These are phyloP conservation scores for Ceratobasidium sp. DNA, from an alignment of 1,284 basidiomycete genomes.

Conservation along the genomic window DNA sequence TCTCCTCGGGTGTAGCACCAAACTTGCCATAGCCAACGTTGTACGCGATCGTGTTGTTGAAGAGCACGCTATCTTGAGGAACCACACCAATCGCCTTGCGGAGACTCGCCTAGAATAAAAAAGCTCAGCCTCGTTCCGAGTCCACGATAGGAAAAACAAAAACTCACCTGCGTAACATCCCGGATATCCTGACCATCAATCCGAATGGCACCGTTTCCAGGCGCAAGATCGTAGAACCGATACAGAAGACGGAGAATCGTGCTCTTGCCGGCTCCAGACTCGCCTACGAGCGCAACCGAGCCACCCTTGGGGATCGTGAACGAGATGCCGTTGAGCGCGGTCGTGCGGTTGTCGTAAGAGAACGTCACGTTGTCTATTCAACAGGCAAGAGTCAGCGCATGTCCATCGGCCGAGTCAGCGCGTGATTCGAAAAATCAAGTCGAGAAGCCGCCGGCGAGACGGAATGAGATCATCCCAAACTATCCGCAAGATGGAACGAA, in stretches of 20 bases:
- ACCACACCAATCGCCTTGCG: conserved; percentile 85
- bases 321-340: conserved; percentile 80
- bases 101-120: conserved; percentile 66
- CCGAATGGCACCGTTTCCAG: conserved; percentile 77
- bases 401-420: conserved; percentile 33
- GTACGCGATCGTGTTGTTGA: conserved; percentile 83
- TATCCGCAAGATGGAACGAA: too few species aligned
- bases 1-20: conserved; percentile 73
- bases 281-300: conserved; percentile 85
- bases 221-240: conserved; percentile 87
- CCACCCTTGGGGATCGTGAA: conserved; percentile 86
- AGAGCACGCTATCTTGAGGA: conserved; percentile 85
- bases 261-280: conserved; percentile 84
- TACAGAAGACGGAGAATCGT: conserved; percentile 87
- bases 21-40: conserved; percentile 85
- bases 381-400: conserved; percentile 12
- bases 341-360: conserved; percentile 82
- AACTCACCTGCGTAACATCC: conserved; percentile 76
- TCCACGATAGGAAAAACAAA: background rate
- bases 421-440: conserved; percentile 37
- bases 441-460: too few species aligned
- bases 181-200: conserved; percentile 89
- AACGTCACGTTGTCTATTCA: conserved; percentile 79
- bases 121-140: background rate
- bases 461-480: too few species aligned